These are phyloP conservation scores for Medicago ruthenica DNA, from an alignment of 306 rosid genomes.

Conservation along the genomic window DNA sequence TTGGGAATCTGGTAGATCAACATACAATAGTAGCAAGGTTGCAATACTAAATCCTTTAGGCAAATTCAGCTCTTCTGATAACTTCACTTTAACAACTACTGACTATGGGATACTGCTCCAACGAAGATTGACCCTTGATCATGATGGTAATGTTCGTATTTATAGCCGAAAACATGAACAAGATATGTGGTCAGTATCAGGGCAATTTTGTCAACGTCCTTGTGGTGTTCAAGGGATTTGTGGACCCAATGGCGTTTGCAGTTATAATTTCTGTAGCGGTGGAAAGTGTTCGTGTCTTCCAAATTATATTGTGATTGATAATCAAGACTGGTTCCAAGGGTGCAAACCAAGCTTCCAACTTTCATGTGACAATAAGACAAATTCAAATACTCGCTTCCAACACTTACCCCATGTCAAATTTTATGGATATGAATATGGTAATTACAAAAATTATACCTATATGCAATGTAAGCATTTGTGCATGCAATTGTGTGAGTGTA, in stretches of 20 bases:
- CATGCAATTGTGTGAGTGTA: background rate
- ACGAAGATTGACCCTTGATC: background rate
- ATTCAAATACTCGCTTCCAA: background rate
- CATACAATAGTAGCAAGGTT: background rate
- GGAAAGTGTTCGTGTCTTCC: constrained; percentile 33
- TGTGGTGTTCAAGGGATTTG: constrained; percentile 24
- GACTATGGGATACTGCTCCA: constrained; percentile 14
- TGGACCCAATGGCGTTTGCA: constrained; percentile 36
- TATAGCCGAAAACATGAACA: background rate
- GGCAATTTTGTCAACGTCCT: background rate
- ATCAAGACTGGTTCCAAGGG: constrained; percentile 14
- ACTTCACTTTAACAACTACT: background rate
- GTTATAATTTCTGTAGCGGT: background rate
- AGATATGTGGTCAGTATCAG: background rate
- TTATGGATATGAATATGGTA: constrained; percentile 24
- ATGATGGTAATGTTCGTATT: constrained; percentile 33
- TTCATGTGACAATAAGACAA: background rate
- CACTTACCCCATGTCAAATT: constrained; percentile 3
- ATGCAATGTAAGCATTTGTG: constrained; percentile 5
- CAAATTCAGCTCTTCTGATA: constrained; percentile 5
- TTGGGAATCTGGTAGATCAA: constrained; percentile 1
- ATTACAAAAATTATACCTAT: background rate
- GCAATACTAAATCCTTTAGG: background rate
- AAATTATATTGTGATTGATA: background rate
- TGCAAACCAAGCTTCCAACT: constrained; percentile 32